phyloP scores from a whole-genome alignment of 2,329 filamentous ascomycete genomes.

The Hypomyces rosellus region DNA sequence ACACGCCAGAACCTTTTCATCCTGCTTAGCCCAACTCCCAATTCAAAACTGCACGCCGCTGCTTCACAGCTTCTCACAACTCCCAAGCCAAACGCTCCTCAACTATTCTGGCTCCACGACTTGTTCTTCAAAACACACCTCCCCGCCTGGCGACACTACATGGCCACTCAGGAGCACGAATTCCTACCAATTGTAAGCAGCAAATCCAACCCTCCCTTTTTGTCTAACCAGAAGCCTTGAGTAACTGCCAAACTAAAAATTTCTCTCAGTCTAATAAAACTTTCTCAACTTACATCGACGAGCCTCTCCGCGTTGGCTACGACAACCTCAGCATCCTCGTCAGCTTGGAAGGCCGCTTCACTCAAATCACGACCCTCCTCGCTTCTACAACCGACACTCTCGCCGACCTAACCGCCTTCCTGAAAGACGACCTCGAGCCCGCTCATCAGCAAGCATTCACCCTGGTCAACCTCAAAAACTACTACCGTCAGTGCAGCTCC shows the following conservation, averaged over 20 bases:
- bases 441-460: neutral
- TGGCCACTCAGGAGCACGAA: conserved; percentile 17
- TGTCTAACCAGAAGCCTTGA: too few relatives aligned
- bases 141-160: conserved; percentile 21
- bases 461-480: conserved; percentile 8
- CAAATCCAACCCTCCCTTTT: neutral
- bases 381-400: conserved; percentile 15
- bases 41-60: conserved; percentile 17
- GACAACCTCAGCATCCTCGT: conserved; percentile 20
- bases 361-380: conserved; percentile 18
- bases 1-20: conserved; percentile 18
- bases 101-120: conserved; percentile 17
- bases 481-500: conserved; percentile 12
- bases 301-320: conserved; percentile 21
- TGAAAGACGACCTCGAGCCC: neutral
- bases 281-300: conserved; percentile 23
- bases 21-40: conserved; percentile 20
- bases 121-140: conserved; percentile 18
- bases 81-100: neutral
- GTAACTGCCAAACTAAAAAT: too few relatives aligned
- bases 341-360: conserved; percentile 20
- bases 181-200: conserved; percentile 21
- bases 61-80: conserved; percentile 11
- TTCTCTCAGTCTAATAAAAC: conserved; percentile 18
- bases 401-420: conserved; percentile 13